Evolutionary conservation across 176 grass and related monocot genomes (phyloP).

Genomic region (Rhynchospora tenuis): DNA sequence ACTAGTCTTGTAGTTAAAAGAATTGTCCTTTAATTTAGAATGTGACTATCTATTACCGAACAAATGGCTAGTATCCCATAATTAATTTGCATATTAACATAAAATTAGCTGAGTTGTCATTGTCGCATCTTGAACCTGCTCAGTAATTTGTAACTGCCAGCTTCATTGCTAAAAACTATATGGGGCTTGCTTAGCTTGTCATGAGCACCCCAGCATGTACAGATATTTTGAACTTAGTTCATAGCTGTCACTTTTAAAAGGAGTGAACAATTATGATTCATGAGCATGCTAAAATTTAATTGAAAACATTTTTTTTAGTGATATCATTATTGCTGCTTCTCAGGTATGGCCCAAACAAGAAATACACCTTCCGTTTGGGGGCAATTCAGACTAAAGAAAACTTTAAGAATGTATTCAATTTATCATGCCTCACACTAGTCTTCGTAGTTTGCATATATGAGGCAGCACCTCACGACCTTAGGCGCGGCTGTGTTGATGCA

Average conservation of each 20-base stretch:
- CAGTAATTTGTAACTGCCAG: background rate
- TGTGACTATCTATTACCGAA: background rate
- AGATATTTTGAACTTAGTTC: background rate
- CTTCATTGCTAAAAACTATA: background rate
- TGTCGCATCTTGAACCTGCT: background rate
- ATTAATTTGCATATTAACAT: background rate
- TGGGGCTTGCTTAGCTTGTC: background rate
- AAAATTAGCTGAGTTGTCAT: background rate
- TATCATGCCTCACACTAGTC: conserved; percentile 66
- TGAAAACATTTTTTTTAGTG: background rate
- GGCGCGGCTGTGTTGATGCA: conserved; percentile 44
- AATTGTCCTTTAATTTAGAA: background rate
- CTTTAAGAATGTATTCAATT: conserved; percentile 64
- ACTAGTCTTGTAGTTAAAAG: background rate
- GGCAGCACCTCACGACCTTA: conserved; percentile 52
- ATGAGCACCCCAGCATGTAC: background rate
- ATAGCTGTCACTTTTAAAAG: background rate
- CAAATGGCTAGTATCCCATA: background rate
- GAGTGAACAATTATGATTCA: background rate
- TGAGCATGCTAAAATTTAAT: background rate
- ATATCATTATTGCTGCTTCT: background rate
- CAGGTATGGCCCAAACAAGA: conserved; percentile 41
- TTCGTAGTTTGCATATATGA: conserved; percentile 86
- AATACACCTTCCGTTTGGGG: conserved; percentile 43
- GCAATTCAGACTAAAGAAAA: conserved; percentile 34